Base-by-base conservation (phyloP, 306 rosid species). In the barrel medic (Medicago truncatula) region DNA sequence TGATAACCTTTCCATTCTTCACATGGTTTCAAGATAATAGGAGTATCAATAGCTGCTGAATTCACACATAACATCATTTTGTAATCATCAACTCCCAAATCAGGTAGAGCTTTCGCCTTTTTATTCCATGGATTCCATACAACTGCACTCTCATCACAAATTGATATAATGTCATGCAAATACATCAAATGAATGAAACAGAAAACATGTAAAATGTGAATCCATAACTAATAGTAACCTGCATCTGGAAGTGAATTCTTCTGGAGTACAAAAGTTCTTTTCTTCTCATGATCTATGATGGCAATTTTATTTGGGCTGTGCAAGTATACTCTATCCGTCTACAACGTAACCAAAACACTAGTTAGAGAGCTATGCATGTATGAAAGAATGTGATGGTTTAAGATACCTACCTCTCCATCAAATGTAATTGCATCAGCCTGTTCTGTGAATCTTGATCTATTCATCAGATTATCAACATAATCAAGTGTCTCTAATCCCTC, bases 401-500 rank as follows among this genome's bases (percentile, higher is more conserved):
- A 2, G 65, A 64, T 56, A 18, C 31, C 34, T 81, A 91, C 97
- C 92, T 91, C 86, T 0, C 88, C 91, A 67, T 91, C 97, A 49
- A 91, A 87, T 6, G 95, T 91, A 46, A 91, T 79, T 66, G 97
- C 95, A 83, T 91, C 97, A 46, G 92, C 97, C 62, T 91, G 97
- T 63, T 91, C 97, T 8, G 97, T 91, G 86, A 86, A 89, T 80
- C 92, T 85, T 70, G 81, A 67, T 71, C 86, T 77, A 40, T 73
- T 77, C 74, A 73, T 75, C 73, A 89, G 83, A 76, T 87, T 86
- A 76, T 91, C 97, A 7, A 87, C 76, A 85, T 87, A 91, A 78
- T 91, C 94, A 31, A 91, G 91, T 17, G 97, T 91, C 82, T 91
- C 97, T 84, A 91, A 79, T 79, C 94, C 97, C 81, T 91, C 97